Evolutionary conservation across 495 filamentous ascomycete species (phyloP).

Genomic region (Cercophora newfieldiana): DNA sequence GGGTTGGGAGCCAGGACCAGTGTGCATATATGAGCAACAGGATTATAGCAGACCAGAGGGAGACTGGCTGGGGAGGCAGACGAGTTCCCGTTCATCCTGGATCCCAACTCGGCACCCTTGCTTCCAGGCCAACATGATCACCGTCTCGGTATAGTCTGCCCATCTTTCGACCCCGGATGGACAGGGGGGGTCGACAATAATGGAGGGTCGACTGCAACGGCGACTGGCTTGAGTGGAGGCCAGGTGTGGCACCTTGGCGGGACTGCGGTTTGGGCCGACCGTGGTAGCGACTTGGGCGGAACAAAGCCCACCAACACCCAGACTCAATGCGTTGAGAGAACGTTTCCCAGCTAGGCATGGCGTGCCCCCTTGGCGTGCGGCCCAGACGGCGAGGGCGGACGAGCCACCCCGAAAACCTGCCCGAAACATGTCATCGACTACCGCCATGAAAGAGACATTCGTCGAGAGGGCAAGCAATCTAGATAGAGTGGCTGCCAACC

Average conservation of each 20-base stretch:
- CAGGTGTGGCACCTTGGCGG: constrained; percentile 11
- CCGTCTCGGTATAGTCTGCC: not conserved
- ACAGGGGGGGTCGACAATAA: constrained; percentile 5
- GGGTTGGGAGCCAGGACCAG: not conserved
- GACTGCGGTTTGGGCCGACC: constrained; percentile 8
- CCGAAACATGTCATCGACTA: not conserved
- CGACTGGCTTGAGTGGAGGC: constrained; percentile 4
- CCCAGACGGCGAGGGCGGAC: constrained; percentile 12
- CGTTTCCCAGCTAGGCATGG: constrained; percentile 14
- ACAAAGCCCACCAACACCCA: not conserved
- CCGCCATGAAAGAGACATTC: not conserved
- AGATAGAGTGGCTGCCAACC: constrained; percentile 12
- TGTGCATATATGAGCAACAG: not conserved
- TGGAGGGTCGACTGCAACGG: constrained; percentile 13
- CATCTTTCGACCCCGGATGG: not conserved
- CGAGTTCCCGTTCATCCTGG: not conserved
- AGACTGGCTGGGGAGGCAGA: not conserved
- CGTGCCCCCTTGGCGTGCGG: constrained; percentile 15
- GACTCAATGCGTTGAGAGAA: constrained; percentile 2
- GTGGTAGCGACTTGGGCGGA: constrained; percentile 14
- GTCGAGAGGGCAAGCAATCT: not conserved
- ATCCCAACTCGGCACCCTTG: not conserved
- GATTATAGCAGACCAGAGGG: not conserved
- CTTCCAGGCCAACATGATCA: constrained; percentile 7
- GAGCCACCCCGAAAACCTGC: not conserved